Percentiles rank a stretch among this genome's conserved stretches.
These are phyloP conservation scores for Nigrospora oryzae DNA, from an alignment of 2,329 filamentous ascomycete genomes.

Conservation along the genomic window DNA sequence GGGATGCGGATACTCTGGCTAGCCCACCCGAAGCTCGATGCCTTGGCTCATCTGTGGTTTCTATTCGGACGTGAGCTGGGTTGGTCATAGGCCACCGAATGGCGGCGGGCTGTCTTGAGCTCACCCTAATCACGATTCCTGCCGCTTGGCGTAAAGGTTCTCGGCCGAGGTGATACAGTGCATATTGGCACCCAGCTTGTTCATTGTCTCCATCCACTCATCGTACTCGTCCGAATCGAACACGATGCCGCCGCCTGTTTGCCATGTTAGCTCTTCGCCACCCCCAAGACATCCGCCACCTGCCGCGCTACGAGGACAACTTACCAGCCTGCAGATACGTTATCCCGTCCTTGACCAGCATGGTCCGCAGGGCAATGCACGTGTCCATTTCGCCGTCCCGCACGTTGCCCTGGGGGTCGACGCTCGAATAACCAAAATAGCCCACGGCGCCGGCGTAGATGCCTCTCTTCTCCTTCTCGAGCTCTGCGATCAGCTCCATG, in stretches of 20 bases:
- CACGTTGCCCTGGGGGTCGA: slow-evolving; percentile 53
- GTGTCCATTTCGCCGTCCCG: slow-evolving; percentile 88
- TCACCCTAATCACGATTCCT: slow-evolving; percentile 9
- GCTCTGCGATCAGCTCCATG: slow-evolving; percentile 93
- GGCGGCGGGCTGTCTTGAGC: too few species aligned
- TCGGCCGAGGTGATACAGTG: slow-evolving; percentile 81
- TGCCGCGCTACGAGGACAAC: slow-evolving; percentile 10
- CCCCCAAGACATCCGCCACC: background rate
- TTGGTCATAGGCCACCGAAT: too few species aligned
- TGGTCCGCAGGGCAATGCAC: slow-evolving; percentile 73
- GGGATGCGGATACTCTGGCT: too few species aligned
- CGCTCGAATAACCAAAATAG: slow-evolving; percentile 83
- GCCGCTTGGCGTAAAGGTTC: slow-evolving; percentile 41
- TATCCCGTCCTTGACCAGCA: slow-evolving; percentile 85
- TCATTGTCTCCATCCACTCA: slow-evolving; percentile 91
- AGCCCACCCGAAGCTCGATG: too few species aligned
- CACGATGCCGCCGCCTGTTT: slow-evolving; percentile 72
- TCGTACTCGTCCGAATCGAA: slow-evolving; percentile 88
- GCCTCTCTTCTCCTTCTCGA: slow-evolving; percentile 89
- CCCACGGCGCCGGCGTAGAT: slow-evolving; percentile 94
- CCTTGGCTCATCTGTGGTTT: too few species aligned
- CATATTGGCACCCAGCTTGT: slow-evolving; percentile 89
- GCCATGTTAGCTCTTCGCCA: slow-evolving; percentile 1
- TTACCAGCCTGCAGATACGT: slow-evolving; percentile 79
- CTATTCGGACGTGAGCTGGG: too few species aligned